Conservation (phyloP, 2,329 filamentous ascomycete species). For the Colletotrichum orbiculare region DNA sequence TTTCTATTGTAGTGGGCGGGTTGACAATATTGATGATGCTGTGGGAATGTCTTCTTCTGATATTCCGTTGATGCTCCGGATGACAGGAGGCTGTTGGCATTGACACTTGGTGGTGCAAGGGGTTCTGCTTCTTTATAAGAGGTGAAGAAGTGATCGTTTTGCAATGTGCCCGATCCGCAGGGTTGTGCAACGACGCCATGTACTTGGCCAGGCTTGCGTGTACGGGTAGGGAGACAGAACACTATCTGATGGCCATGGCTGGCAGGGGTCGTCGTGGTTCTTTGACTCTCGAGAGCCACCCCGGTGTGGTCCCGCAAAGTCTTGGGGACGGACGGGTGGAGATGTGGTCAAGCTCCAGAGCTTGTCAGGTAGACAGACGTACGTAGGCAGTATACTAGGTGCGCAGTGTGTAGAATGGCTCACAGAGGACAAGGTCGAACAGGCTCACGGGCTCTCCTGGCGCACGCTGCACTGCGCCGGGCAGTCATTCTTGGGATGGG, state of each 20-base stretch:
- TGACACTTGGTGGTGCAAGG: conserved; percentile 26
- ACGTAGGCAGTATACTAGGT: conserved; percentile 12
- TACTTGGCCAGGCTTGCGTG: conserved; percentile 31
- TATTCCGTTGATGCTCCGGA: conserved; percentile 25
- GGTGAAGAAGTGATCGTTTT: conserved; percentile 22
- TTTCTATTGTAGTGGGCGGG: background rate
- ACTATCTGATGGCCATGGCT: conserved; percentile 18
- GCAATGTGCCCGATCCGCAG: conserved; percentile 28
- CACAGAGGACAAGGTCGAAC: background rate
- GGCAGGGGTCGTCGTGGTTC: conserved; percentile 27
- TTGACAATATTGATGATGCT: conserved; percentile 3
- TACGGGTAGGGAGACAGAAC: conserved; percentile 22
- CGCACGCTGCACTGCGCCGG: no score
- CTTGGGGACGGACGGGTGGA: conserved; percentile 20
- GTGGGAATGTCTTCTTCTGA: conserved; percentile 3
- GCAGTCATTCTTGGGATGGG: no score
- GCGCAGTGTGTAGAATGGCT: conserved; percentile 15
- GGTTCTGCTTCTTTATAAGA: conserved; percentile 36
- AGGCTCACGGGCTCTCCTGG: no score
- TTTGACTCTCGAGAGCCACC: conserved; percentile 24
- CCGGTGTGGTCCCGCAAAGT: conserved; percentile 31
- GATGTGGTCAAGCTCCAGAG: conserved; percentile 17
- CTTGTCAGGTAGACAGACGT: conserved; percentile 29
- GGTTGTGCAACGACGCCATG: conserved; percentile 17
- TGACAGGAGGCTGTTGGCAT: conserved; percentile 18